Base-by-base conservation (phyloP, 208 protist species). In the Vickermania spadyakhi region DNA sequence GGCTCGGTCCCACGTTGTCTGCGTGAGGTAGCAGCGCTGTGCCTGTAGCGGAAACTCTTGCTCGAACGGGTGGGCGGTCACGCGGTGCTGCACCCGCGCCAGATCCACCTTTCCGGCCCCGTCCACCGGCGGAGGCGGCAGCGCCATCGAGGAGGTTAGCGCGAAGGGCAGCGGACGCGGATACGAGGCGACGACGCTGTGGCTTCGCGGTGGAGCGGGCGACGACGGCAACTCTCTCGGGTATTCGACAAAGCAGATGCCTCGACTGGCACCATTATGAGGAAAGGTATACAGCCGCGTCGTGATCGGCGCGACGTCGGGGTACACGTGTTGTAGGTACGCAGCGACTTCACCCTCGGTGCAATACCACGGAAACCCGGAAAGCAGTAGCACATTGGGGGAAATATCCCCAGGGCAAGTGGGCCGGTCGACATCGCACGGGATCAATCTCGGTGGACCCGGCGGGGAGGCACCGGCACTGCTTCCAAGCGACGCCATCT, bases 231-330 rank as follows among this genome's bases (percentile, higher is more conserved):
- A 52, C 50, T 36, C 52, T 13, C 31, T 28, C 14, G 54, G 49
- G 61, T 90, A 94, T 67, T 94, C 84, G 7, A 92, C 78, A 31
- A 94, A 89, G 72, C 79, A 88, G 60, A 79, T 66, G 18, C 88
- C 88, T 7, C 82, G 57, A 57, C 84, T 92, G 28, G 72, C 60
- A 27, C 88, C 88, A 69, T 91, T 94, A 0, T 72, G 60, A 0
- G 82, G 81, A 66, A 88, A 73, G 26, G 75, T 81, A 71, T 94
- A 94, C 14, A 91, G 71, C 1, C 88, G 76, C 42, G 68, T 74
- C 1, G 82, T 92, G 29, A 68, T 56, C 1, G 82, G 88, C 3
- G 64, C 28, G 0, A 57, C 70, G 30, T 52, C 49, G 3, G 67
- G 66, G 79, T 79, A 74, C 11, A 82, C 7, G 22, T 75, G 53